Conservation (phyloP, 2,329 filamentous ascomycete genomes). For the Venturia pyrina region DNA sequence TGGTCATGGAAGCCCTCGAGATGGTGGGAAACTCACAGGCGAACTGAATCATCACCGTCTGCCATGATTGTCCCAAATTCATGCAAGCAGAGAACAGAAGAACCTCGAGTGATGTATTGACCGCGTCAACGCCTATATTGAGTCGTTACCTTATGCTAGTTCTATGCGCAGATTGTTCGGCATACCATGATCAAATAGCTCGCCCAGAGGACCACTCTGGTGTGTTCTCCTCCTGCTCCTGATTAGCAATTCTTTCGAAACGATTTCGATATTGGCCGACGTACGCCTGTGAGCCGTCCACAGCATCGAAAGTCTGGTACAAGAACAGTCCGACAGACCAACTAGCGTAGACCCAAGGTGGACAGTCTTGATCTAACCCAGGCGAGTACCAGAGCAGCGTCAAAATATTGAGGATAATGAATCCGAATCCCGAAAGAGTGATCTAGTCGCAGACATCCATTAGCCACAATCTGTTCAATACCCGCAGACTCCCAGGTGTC, state of each 20-base stretch:
- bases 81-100: conserved; percentile 85
- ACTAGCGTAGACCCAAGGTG: conserved; percentile 85
- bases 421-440: conserved; percentile 80
- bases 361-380: conserved; percentile 86
- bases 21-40: conserved; percentile 47
- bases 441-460: conserved; percentile 42
- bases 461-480: not conserved
- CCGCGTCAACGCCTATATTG: conserved; percentile 64
- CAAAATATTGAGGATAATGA: conserved; percentile 80
- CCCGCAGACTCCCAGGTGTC: not conserved
- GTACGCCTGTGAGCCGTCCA: conserved; percentile 87
- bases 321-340: conserved; percentile 87
- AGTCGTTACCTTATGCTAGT: not conserved
- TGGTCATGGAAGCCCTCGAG: not conserved
- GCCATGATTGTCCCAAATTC: conserved; percentile 89
- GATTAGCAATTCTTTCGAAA: not conserved
- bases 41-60: conserved; percentile 74
- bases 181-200: conserved; percentile 87
- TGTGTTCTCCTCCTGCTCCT: conserved; percentile 56
- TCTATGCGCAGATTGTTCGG: not conserved
- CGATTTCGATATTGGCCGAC: conserved; percentile 25
- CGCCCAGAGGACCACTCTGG: conserved; percentile 87
- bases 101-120: conserved; percentile 91
- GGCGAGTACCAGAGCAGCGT: conserved; percentile 95
- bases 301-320: conserved; percentile 97